Evolutionary conservation across 2,329 filamentous ascomycete genomes (phyloP), one percentile per base, ranked within the genome.

Genomic region (Monilinia fructigena): DNA sequence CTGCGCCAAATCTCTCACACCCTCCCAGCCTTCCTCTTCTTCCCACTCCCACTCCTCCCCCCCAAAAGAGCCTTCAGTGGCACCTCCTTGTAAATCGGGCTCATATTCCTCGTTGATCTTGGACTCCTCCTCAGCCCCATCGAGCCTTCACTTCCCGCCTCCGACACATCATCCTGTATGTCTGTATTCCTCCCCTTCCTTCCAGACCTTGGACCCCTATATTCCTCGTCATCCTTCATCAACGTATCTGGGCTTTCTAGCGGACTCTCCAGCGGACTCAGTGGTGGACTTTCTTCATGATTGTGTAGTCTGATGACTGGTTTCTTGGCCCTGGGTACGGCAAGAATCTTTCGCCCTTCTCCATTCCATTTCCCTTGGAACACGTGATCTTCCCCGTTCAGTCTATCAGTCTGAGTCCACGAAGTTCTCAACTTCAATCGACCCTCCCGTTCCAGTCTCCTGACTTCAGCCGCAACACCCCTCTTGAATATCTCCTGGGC

Each of bases 71-170:
- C 48, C 12, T 55, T 28, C 18, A 42, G 11, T 4, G 47, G 23
- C 31, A 35, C 14, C n/a, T 40, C 42, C 42, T 3, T 38, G 50
- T 64, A 64, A 10, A 47, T 7, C 12, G 62, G 62, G 4, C 1
- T 40, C 20, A n/a, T 56, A 50, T 64, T 64, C 62, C 62, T 64
- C 14, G 62, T 58, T 7, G 4, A 3, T 4, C 62, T 64, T n/a
- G 14, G 23, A 48, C 62, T 64, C 28, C 53, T 64, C 16, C 62
- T 64, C 53, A 23, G 11, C 7, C 35, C 48, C 4, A 18, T 8
- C 12, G 12, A 18, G 3, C 35, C 50, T 38, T 55, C 38, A 28
- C 38, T 63, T 16, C 26, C 23, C 18, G 16, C 16, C 12, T 54
- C 48, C 7, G 38, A 53, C 10, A 11, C 12, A 2, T 42, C 48